Conservation (phyloP, 1,284 basidiomycete genomes). For the Apiotrichum sp. region DNA sequence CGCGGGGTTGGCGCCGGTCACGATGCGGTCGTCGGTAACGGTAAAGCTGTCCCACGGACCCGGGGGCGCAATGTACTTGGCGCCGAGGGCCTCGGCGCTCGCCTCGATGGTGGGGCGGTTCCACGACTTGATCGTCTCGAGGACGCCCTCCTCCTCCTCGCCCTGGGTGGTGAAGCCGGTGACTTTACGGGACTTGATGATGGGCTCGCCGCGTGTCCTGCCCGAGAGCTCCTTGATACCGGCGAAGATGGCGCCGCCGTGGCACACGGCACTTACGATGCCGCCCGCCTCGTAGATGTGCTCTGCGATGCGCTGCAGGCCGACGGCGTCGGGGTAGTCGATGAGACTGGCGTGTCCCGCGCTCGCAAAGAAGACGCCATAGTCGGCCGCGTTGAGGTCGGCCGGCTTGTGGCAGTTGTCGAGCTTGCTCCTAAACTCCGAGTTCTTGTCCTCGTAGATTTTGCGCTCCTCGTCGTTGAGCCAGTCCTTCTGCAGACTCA, state of each 20-base stretch:
- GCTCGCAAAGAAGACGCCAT: constrained; percentile 22
- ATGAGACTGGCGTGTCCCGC: constrained; percentile 20
- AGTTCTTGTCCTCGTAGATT: constrained; percentile 14
- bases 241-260: constrained; percentile 15
- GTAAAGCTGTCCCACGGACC: constrained; percentile 17
- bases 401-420: constrained; percentile 13
- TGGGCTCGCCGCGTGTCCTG: neutral
- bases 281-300: constrained; percentile 15
- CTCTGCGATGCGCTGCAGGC: constrained; percentile 14
- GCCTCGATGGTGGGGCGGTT: constrained; percentile 15
- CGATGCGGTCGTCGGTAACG: constrained; percentile 15
- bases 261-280: constrained; percentile 18
- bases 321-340: constrained; percentile 17
- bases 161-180: constrained; percentile 20
- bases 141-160: constrained; percentile 17
- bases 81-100: constrained; percentile 9
- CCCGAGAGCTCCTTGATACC: neutral
- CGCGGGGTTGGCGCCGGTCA: constrained; percentile 19
- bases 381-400: constrained; percentile 10
- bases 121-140: constrained; percentile 18
- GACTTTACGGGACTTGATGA: constrained; percentile 15
- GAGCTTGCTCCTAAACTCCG: constrained; percentile 17
- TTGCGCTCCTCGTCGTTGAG: constrained; percentile 9
- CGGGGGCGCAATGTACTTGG: constrained; percentile 8
- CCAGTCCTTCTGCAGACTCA: constrained; percentile 8